Conservation (phyloP, 1,284 basidiomycete genomes). For the Jaminaea rosea region DNA sequence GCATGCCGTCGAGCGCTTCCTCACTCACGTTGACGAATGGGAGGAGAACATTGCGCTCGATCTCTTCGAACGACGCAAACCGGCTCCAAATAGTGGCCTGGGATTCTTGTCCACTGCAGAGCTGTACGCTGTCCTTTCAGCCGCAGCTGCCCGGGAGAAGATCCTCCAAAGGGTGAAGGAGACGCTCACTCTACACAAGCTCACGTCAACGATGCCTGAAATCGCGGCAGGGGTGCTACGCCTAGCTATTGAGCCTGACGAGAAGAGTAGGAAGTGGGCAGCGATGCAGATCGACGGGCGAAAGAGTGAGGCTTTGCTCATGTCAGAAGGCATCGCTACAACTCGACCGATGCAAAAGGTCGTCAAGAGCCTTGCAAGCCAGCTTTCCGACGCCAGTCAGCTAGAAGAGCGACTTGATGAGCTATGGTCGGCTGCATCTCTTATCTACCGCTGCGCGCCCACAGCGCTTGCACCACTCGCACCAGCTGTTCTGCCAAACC, state of each 20-base stretch:
- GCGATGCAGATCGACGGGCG: no score
- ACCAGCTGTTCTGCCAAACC: constrained; percentile 2
- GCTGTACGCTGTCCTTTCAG: constrained; percentile 17
- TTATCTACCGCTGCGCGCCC: neutral
- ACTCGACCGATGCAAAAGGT: neutral
- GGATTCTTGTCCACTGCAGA: constrained; percentile 14
- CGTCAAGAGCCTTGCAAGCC: no score
- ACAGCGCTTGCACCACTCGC: neutral
- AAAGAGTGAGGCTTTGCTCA: neutral
- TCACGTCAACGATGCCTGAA: neutral
- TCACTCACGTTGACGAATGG: constrained; percentile 21
- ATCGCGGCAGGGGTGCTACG: neutral
- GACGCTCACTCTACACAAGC: neutral
- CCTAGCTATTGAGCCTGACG: neutral
- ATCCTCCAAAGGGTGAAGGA: neutral
- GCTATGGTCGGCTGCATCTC: neutral
- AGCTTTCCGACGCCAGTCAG: no score
- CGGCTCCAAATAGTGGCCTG: neutral
- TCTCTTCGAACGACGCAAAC: neutral
- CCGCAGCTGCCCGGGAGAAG: constrained; percentile 2
- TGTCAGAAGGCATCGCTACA: neutral
- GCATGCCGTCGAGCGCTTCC: constrained; percentile 21
- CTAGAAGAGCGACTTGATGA: neutral
- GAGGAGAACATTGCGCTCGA: constrained; percentile 21
- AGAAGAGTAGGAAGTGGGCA: neutral